These are phyloP conservation scores for Mycena indigotica DNA, from an alignment of 768 basidiomycete species.

Conservation along the genomic window DNA sequence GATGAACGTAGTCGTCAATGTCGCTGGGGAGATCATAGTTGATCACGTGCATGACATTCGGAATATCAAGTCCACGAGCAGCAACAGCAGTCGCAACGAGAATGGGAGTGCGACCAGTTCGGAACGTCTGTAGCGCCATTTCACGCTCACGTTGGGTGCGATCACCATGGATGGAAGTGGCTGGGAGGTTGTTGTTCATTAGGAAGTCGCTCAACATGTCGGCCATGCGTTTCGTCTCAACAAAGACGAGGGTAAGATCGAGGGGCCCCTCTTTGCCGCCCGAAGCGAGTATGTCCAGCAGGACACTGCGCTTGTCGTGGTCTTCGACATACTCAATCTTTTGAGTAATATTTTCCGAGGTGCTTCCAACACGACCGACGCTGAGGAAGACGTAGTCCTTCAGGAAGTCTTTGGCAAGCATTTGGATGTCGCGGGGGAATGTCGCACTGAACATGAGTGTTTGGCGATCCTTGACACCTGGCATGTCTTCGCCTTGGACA, in stretches of 20 bases:
- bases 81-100: constrained; percentile 98
- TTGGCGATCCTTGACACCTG: constrained; percentile 86
- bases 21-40: constrained; percentile 98
- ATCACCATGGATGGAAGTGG: constrained; percentile 98
- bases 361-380: constrained; percentile 97
- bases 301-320: constrained; percentile 91
- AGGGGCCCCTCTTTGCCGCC: constrained; percentile 54
- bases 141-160: constrained; percentile 98
- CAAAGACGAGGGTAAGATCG: constrained; percentile 93
- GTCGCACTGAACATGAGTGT: constrained; percentile 99
- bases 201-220: constrained; percentile 98
- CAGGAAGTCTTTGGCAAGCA: constrained; percentile 93
- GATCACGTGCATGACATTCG: constrained; percentile 98
- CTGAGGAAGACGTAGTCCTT: constrained; percentile 99
- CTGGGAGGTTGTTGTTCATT: constrained; percentile 75
- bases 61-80: constrained; percentile 98
- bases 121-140: constrained; percentile 92
- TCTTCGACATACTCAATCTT: constrained; percentile 99
- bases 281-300: constrained; percentile 90
- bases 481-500: constrained; percentile 99
- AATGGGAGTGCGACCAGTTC: constrained; percentile 91
- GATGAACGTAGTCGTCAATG: constrained; percentile 99
- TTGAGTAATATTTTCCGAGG: constrained; percentile 99
- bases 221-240: constrained; percentile 99
- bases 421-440: constrained; percentile 98